A percentile compares a stretch with the other conserved stretches of the same genome.
Conservation (phyloP, 345 rosid genomes). For the Gossypium thurberi region DNA sequence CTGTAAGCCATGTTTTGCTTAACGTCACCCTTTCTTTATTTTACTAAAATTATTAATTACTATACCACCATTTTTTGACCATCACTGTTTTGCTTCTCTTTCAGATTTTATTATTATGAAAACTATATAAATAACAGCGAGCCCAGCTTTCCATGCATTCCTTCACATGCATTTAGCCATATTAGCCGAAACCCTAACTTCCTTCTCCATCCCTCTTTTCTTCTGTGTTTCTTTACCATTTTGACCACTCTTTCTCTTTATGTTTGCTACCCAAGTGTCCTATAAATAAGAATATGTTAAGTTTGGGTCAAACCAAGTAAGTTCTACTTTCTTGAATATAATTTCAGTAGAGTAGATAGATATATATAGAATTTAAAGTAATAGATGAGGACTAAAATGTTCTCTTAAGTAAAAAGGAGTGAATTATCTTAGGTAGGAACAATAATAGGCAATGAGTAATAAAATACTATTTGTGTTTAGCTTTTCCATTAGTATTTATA, state of each 20-base stretch:
- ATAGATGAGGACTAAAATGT: no score
- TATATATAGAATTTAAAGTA: no score
- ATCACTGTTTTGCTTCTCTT: conserved; percentile 25
- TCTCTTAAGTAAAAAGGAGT: no score
- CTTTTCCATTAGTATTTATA: not conserved
- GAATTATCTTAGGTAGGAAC: not conserved
- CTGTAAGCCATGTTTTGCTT: conserved; percentile 55
- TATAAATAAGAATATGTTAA: no score
- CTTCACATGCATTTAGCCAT: conserved; percentile 59
- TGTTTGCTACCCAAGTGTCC: not conserved
- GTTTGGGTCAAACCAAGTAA: no score
- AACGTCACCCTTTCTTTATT: conserved; percentile 35
- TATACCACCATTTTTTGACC: conserved; percentile 62
- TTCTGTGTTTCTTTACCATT: conserved; percentile 27
- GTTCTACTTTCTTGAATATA: no score
- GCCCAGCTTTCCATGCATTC: conserved; percentile 64
- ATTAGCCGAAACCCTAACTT: conserved; percentile 26
- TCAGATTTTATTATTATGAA: not conserved
- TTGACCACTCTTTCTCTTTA: conserved; percentile 30
- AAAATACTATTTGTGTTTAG: not conserved
- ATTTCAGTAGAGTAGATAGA: no score
- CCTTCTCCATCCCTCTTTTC: not conserved
- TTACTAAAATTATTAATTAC: conserved; percentile 16
- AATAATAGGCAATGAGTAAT: not conserved
- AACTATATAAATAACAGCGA: conserved; percentile 6